Conservation (phyloP, 495 filamentous ascomycete species). For the Letharia columbiana region DNA sequence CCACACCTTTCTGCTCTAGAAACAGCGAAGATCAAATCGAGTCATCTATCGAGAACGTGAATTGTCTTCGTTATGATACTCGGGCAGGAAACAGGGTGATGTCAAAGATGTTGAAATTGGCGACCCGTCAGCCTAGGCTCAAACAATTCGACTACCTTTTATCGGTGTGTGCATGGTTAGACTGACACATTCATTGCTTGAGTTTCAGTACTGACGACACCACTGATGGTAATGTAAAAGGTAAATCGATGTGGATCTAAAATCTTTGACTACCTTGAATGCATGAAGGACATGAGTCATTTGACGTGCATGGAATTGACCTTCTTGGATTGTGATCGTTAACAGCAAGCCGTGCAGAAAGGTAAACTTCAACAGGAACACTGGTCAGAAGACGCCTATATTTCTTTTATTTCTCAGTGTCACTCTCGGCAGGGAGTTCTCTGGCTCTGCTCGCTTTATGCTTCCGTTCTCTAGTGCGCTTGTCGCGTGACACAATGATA, state of each 20-base stretch:
- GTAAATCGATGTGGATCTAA: neutral
- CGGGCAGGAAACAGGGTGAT: neutral
- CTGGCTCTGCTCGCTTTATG: neutral
- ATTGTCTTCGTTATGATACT: neutral
- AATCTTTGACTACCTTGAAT: neutral
- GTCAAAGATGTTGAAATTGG: neutral
- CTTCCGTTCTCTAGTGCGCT: neutral
- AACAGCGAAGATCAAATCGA: neutral
- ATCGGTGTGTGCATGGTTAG: neutral
- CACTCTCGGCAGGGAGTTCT: neutral
- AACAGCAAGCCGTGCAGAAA: neutral
- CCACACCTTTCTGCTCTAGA: neutral
- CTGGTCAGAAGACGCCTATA: neutral
- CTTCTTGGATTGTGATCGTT: neutral
- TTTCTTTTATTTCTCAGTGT: neutral
- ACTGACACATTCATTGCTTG: neutral
- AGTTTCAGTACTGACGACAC: neutral
- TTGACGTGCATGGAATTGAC: neutral
- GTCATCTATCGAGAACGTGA: neutral
- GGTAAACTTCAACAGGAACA: neutral
- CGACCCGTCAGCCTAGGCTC: neutral
- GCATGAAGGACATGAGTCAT: neutral
- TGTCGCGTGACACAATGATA: neutral
- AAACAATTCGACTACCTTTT: neutral
- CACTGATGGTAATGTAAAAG: neutral